Percentiles rank a stretch among this genome's conserved stretches.
Conservation (phyloP, 1,139 yeast genomes). For the Saccharomyces hybrid region DNA sequence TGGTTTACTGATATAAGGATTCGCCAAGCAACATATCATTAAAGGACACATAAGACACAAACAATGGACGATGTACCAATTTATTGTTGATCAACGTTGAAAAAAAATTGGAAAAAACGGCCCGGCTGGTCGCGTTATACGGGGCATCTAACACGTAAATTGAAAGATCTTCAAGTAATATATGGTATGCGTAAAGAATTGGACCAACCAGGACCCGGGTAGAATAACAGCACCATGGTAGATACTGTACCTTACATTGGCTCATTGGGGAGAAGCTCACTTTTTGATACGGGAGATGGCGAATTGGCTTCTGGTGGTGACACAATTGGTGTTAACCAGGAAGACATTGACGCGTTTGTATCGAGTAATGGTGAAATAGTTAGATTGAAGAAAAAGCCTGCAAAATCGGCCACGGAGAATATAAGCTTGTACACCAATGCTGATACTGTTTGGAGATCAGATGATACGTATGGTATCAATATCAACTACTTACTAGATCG, state of each 20-base stretch:
- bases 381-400: conserved; percentile 2
- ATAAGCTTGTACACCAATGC: neutral
- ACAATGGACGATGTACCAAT: neutral
- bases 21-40: neutral
- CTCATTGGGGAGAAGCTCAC: conserved; percentile 9
- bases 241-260: neutral
- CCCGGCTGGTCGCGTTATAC: neutral
- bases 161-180: neutral
- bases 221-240: neutral
- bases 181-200: neutral
- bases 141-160: conserved; percentile 1
- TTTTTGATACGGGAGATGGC: conserved; percentile 8
- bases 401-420: neutral
- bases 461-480: conserved; percentile 33
- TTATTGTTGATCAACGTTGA: conserved; percentile 2
- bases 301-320: neutral
- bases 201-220: neutral
- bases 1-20: neutral
- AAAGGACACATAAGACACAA: neutral
- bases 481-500: conserved; percentile 32
- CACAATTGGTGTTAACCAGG: neutral
- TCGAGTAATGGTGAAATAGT: neutral
- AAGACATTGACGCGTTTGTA: neutral
- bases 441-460: conserved; percentile 19
- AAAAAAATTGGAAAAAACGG: neutral